Evolutionary conservation across 1,284 basidiomycete genomes (phyloP), one percentile per base, ranked within the genome.

Genomic region (Apiotrichum mycotoxinovorans): DNA sequence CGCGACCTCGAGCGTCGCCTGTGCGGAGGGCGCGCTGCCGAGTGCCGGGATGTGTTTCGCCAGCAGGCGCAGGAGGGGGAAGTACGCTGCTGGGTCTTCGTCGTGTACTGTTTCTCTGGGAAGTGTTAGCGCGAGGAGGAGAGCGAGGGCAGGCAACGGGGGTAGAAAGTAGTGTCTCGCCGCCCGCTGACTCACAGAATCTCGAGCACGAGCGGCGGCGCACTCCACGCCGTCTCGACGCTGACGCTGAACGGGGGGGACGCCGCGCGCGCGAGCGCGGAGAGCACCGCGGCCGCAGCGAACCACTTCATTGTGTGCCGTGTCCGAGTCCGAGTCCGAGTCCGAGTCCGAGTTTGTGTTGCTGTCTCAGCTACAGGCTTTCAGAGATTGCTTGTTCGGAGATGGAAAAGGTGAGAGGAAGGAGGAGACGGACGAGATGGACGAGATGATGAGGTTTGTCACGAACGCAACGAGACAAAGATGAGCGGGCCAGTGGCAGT

Each of bases 151-250:
- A 14, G 34, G 34, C 34, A 2, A 35, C 41, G 41, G 42, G 18
- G 52, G 56, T 34, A n/a, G n/a, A 25, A n/a, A 57, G 25, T 58
- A 46, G n/a, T 26, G 20, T 15, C 12, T 41, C 20, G 30, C 22
- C 42, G 34, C 20, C 20, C 34, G n/a, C 3, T 17, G 4, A 75
- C 88, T 70, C 69, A 94, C 88, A 97, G 76, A 51, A 89, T 83
- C 78, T 96, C 93, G 22, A 92, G 81, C 2, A 93, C 71, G 11
- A 87, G 79, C 14, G 88, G 84, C 8, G 88, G 83, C 22, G 86
- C 83, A 4, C 83, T 75, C 89, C 92, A 96, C 51, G 88, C 87
- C 2, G 91, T 87, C 61, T 84, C 83, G 27, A 96, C 79, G 37
- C 84, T 82, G 23, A 94, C 86, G 56, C 85, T 85, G 17, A 95